phyloP scores from a whole-genome alignment of 306 rosid species.

The Prosopis cineraria region DNA sequence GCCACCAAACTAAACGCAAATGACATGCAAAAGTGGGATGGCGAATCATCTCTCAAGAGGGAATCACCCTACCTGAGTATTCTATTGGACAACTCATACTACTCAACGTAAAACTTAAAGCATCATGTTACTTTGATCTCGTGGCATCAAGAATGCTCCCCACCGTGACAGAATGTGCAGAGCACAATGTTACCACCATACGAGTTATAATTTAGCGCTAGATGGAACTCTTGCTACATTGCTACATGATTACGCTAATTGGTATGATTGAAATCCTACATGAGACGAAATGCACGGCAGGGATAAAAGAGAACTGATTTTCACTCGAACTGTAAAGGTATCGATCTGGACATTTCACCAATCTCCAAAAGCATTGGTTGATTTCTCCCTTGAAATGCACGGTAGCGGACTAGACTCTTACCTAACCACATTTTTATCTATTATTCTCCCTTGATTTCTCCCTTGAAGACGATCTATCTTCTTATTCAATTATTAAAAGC shows the following conservation, averaged over 20 bases:
- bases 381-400: no score
- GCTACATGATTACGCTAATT: constrained; percentile 18
- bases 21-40: not conserved
- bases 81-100: not conserved
- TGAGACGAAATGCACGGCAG: not conserved
- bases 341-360: constrained; percentile 43
- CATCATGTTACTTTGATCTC: not conserved
- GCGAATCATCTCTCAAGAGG: not conserved
- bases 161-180: not conserved
- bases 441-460: no score
- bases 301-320: constrained; percentile 29
- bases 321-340: constrained; percentile 35
- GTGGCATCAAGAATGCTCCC: constrained; percentile 3
- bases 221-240: not conserved
- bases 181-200: not conserved
- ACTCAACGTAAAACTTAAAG: not conserved
- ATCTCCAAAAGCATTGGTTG: constrained; percentile 46
- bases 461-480: not conserved
- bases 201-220: constrained; percentile 6
- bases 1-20: not conserved
- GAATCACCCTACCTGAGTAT: not conserved
- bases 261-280: constrained; percentile 24
- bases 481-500: constrained; percentile 30
- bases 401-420: constrained; percentile 45
- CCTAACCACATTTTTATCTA: constrained; percentile 41